Evolutionary conservation across 2,329 filamentous ascomycete species (phyloP), one percentile per base, ranked within the genome.

Genomic region (Trichoderma oligosporum): DNA sequence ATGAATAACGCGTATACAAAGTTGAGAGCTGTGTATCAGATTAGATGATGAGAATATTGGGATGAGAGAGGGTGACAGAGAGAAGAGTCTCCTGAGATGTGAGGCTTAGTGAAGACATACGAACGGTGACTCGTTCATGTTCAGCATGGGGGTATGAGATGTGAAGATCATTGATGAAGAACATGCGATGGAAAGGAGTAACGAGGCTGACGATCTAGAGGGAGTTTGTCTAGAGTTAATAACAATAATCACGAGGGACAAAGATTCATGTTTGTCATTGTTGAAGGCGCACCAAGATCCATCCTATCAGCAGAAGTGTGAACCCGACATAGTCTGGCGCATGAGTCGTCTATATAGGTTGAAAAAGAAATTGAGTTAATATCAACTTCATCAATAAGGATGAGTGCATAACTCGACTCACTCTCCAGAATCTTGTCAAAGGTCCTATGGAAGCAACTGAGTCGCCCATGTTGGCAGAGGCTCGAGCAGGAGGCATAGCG

Each of bases 171-270:
- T 91, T 88, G 61, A 97, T 82, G 62, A 84, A 88, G 75, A 99
- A 97, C 84, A 97, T 88, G 74, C 90, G 91, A 71, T 97, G 91
- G 70, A 97, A 97, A 0, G 94, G 94, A 60, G 87, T 85, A 65
- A 89, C 81, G 45, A 72, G 67, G 14, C 67, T 47, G 24, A 64
- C 63, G 47, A 67, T 66, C 71, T 72, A 16, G 3, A 5, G 6
- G 14, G 6, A 11, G n/a, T 38, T 22, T 22, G 16, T n/a, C 12
- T n/a, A n/a, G 7, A 44, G 25, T 25, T 18, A 11, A 31, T 56
- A 22, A 16, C 33, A 1, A 7, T n/a, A 14, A 31, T 22, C n/a
- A 24, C 9, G 8, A 33, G 31, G n/a, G 14, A 38, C 24, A 25
- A 12, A 2, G 16, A 8, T 36, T 20, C 22, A 55, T 39, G 16